Evolutionary conservation across 2,329 filamentous ascomycete genomes (phyloP), one percentile per base, ranked within the genome.

Genomic region (Cercospora citrullina): DNA sequence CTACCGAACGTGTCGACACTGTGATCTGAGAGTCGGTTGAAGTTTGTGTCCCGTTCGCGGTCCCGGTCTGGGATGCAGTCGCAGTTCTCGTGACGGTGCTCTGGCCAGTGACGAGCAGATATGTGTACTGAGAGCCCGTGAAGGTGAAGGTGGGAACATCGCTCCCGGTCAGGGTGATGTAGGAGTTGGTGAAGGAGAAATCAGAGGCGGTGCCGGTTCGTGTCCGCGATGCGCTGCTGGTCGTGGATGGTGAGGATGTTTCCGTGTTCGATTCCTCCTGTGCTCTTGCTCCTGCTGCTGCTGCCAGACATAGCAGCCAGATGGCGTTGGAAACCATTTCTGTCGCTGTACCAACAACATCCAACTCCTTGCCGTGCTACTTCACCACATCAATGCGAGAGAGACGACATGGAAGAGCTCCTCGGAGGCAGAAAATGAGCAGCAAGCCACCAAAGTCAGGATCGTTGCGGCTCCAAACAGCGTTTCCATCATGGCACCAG

Each of bases 21-120:
- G 71, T 76, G 61, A 72, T 73, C 63, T 76, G 74, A 26, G 74
- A 73, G 23, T 73, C 64, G 4, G 51, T 48, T 3, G 69, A 66
- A 14, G 26, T 53, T 23, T 68, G 62, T 5, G 68, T 69, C 21
- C 58, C 60, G 60, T 80, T 74, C 10, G 80, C 81, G 61, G 79
- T 76, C 71, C 82, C 83, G 48, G 79, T 79, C n/a, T 51, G 18
- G 26, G 45, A 51, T 6, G 74, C 75, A 18, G 76, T 85, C 1
- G 83, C 80, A 39, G 84, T 66, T 26, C 48, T 39, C 1, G 62
- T 64, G 18, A 74, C 64, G 2, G 74, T 75, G 28, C 53, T 69
- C 59, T 77, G 76, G 18, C 70, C 71, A 0, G 69, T 75, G n/a
- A 64, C 39, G 5, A 72, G 68, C 30, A 73, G 14, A 69, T 78